These are phyloP conservation scores for Pseudogymnoascus sp. DNA, from an alignment of 2,329 filamentous ascomycete genomes.

Conservation along the genomic window DNA sequence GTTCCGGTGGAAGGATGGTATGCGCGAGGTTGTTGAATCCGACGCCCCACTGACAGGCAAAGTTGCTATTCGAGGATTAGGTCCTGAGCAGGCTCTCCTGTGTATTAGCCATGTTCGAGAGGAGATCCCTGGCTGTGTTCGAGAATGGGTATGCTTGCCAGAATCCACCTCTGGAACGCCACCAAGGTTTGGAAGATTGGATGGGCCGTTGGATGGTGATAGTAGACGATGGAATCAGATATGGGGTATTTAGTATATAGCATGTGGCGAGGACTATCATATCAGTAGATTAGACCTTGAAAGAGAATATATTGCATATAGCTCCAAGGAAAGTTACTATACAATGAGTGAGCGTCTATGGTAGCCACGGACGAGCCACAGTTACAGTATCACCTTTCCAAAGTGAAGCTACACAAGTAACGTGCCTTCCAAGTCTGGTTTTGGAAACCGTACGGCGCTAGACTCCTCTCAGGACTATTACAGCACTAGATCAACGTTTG, in stretches of 20 bases:
- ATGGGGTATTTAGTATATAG: conserved; percentile 43
- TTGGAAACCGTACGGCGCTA: neutral
- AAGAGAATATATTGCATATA: neutral
- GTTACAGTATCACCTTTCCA: neutral
- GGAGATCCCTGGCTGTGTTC: conserved; percentile 76
- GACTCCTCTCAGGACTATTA: neutral
- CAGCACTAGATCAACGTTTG: neutral
- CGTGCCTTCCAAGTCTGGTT: neutral
- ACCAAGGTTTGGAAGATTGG: conserved; percentile 58
- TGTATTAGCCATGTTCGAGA: conserved; percentile 87
- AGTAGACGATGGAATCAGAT: conserved; percentile 56
- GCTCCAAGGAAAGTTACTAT: neutral
- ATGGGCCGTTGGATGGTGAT: conserved; percentile 52
- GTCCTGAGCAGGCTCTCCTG: conserved; percentile 70
- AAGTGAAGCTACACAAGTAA: neutral
- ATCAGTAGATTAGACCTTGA: neutral
- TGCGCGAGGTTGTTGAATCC: conserved; percentile 37
- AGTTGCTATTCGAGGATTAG: conserved; percentile 54
- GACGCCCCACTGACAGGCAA: conserved; percentile 36
- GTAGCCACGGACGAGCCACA: neutral
- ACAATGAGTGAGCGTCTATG: neutral
- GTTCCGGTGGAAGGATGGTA: conserved; percentile 16
- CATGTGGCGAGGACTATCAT: neutral
- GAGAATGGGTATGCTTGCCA: conserved; percentile 81
- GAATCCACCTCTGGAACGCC: conserved; percentile 57